Base-by-base conservation (phyloP, 2,329 filamentous ascomycete species). In the Stachybotrys elegans region DNA sequence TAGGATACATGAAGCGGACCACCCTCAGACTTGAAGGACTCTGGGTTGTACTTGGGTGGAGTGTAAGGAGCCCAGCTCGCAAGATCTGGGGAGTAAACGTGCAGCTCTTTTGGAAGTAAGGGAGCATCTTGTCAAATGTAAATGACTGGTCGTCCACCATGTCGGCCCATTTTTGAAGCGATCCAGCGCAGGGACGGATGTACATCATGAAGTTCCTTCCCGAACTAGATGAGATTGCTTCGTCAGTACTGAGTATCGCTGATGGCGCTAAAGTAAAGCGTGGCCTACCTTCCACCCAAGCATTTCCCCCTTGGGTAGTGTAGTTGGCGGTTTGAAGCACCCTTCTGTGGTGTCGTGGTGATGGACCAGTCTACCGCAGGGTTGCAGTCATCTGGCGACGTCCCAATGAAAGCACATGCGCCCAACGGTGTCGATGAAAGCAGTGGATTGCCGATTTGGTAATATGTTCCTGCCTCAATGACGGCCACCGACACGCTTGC, bases 391-490 rank as follows among this genome's bases (percentile, higher is more conserved):
- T 9, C 9, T 7, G 36, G 36, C 17, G 17, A 22, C 7, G 36
- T 4, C 8, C 36, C 36, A 12, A 39, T 22, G 14, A 39, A 39
- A 6, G 20, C 17, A 22, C 17, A 22, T 7, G 17, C 36, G 16
- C 36, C 36, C 12, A 22, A 9, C 4, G 36, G 36, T 23, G 21
- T 39, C 13, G 20, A 22, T 9, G 36, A 39, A 5, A 39, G 17
- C 17, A 39, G 36, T 12, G 36, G 36, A 5, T 20, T 22, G 20
- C 17, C 20, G 6, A 39, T 23, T 22, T 39, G 36, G 21, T 39
- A 39, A 21, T 39, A 39, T 4, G 36, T 39, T n/a, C 36, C 36
- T 20, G 36, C 36, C 17, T 39, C 36, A 22, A 39, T 23, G 17
- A 39, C 17, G 19, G 20, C 36, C 7, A 39, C 36, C 12, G 17